Base-by-base conservation (phyloP, 2,329 filamentous ascomycete species). In the Neonectria magnoliae region DNA sequence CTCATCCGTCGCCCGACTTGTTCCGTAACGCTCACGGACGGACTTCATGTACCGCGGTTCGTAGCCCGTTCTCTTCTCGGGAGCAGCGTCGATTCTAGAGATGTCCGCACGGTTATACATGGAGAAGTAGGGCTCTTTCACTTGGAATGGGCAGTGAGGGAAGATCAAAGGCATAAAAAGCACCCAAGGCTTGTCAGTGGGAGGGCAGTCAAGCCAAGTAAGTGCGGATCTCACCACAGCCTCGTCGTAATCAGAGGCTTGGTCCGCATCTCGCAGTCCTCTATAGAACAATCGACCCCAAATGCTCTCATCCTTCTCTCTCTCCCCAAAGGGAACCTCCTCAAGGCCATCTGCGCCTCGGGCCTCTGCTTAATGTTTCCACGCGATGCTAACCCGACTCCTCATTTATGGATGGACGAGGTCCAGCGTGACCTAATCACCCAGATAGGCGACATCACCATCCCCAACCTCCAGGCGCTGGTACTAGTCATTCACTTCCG, bases 121-220 rank as follows among this genome's bases (percentile, higher is more conserved):
- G 10, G 78, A 81, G 60, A 84, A 83, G 58, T 79, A 84, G 0
- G 82, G 82, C 69, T 84, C 81, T 60, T 85, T 82, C 1, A 84
- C 81, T 22, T 80, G 75, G 38, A 84, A 84, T 0, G 81, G 82
- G n/a, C 79, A 82, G 65, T 84, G 80, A 0, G 82, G 81, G 64
- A 84, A 82, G 6, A 81, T 67, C 0, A 82, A 69, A 0, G 81
- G 80, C 76, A 83, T 72, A 58, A 81, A 83, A 0, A 83, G 63
- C 0, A 82, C 78, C 80, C 79, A 83, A 1, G 81, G 81, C 62
- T 77, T 77, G 53, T 81, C 76, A 0, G 58, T 59, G 0, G 82
- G 82, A 0, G 81, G 81, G 18, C 75, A 77, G 18, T 82, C 78
- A 0, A 84, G 71, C 81, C 81, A 85, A 8, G 76, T 77, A 38